These are phyloP conservation scores for Syzygium oleosum DNA, from an alignment of 345 rosid species.

Conservation along the genomic window DNA sequence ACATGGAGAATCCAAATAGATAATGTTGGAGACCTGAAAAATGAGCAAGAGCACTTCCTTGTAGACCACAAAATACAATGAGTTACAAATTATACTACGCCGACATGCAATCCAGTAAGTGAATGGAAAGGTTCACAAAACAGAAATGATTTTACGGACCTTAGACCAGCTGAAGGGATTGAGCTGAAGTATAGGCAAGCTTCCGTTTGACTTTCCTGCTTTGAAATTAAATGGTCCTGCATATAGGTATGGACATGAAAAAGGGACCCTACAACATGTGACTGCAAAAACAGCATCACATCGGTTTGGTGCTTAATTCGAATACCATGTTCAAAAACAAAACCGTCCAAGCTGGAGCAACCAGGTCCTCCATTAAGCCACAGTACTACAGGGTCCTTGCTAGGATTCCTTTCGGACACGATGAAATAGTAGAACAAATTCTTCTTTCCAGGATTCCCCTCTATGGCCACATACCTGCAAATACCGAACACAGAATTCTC, in stretches of 20 bases:
- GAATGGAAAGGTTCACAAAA: not conserved
- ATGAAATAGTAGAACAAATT: conserved; percentile 31
- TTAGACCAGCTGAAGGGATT: conserved; percentile 29
- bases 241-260: not conserved
- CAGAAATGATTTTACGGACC: not conserved
- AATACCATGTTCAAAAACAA: conserved; percentile 29
- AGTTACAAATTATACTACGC: not conserved
- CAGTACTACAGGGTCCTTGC: conserved; percentile 19
- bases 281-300: not conserved
- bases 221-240: conserved; percentile 21
- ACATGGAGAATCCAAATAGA: conserved; percentile 53
- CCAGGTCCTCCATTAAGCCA: conserved; percentile 40
- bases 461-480: conserved; percentile 24
- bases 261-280: too few species aligned
- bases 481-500: not conserved
- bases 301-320: not conserved
- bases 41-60: not conserved
- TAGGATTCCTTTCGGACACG: conserved; percentile 14
- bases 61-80: too few species aligned
- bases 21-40: conserved; percentile 41
- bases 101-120: not conserved
- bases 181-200: conserved; percentile 8
- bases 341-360: conserved; percentile 26
- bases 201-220: conserved; percentile 8
- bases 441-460: conserved; percentile 12